phyloP scores from a whole-genome alignment of 305 asterid species.

The Andrographis paniculata region DNA sequence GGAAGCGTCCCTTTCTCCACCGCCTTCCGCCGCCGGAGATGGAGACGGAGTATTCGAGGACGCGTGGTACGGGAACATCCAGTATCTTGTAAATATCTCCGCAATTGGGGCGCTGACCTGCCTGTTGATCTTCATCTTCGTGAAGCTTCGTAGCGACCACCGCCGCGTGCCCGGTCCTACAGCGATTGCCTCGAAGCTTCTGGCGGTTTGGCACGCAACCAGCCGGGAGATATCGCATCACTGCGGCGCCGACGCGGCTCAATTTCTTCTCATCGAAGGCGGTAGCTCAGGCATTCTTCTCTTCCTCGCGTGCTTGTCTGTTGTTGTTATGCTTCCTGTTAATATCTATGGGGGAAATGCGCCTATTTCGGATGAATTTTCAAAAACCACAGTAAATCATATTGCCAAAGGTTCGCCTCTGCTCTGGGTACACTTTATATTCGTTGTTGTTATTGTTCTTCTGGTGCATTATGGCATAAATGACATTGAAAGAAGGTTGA shows the following conservation, averaged over 20 bases:
- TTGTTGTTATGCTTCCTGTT: conserved; percentile 62
- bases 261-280: conserved; percentile 82
- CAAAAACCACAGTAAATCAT: conserved; percentile 82
- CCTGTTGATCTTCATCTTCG: conserved; percentile 70
- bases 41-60: conserved; percentile 40
- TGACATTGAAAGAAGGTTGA: conserved; percentile 56
- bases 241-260: conserved; percentile 97
- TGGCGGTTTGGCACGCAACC: conserved; percentile 98
- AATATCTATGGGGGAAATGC: conserved; percentile 72
- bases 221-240: conserved; percentile 86
- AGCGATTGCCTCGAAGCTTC: conserved; percentile 78
- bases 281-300: conserved; percentile 72
- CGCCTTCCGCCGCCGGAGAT: conserved; percentile 42
- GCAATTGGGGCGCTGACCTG: conserved; percentile 90
- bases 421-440: conserved; percentile 90
- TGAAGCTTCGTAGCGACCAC: conserved; percentile 93
- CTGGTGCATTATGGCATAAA: conserved; percentile 72
- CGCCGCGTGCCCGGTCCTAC: conserved; percentile 91
- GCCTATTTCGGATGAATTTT: conserved; percentile 71
- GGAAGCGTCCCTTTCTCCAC: conserved; percentile 33
- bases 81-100: conserved; percentile 83
- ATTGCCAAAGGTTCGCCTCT: conserved; percentile 75
- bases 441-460: conserved; percentile 63
- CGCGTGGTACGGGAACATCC: conserved; percentile 93
- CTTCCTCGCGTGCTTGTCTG: conserved; percentile 48